Conservation (phyloP, 208 protist genomes). For the Ichthyophonus hoferi region DNA sequence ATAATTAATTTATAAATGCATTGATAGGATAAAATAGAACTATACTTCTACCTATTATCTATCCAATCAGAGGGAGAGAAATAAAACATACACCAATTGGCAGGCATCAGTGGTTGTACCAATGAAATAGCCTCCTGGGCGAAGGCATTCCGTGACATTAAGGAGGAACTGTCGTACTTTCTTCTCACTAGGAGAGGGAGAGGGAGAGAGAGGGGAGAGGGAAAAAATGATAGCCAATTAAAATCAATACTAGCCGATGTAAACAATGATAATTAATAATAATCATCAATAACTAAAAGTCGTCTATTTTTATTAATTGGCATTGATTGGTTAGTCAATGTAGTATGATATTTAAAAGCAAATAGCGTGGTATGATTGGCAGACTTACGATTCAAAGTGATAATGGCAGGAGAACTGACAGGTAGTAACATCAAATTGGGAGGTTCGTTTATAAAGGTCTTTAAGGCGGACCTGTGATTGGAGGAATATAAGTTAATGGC, state of each 20-base stretch:
- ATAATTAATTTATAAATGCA: too few relatives aligned
- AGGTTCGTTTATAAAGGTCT: conserved; percentile 4
- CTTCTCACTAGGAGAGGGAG: conserved; percentile 19
- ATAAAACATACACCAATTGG: conserved; percentile 35
- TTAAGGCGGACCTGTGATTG: background rate
- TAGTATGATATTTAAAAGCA: too few relatives aligned
- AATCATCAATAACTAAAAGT: too few relatives aligned
- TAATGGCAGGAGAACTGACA: conserved; percentile 59
- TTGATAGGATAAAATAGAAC: too few relatives aligned
- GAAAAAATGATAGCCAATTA: background rate
- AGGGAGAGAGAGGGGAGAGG: background rate
- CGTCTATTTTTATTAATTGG: too few relatives aligned
- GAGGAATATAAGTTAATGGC: too few relatives aligned
- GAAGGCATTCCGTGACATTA: conserved; percentile 41
- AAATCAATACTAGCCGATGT: too few relatives aligned
- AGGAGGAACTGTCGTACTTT: conserved; percentile 21
- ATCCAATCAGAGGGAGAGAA: too few relatives aligned
- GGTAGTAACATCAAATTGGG: conserved; percentile 41
- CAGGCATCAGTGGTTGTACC: conserved; percentile 48
- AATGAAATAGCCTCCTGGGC: conserved; percentile 42
- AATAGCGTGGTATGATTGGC: too few relatives aligned
- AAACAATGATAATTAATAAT: too few relatives aligned
- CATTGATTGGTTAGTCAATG: too few relatives aligned
- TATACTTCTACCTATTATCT: too few relatives aligned
- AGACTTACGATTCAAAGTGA: conserved; percentile 39